These are phyloP conservation scores for Moniliophthora roreri DNA, from an alignment of 1,284 basidiomycete genomes.

Conservation along the genomic window DNA sequence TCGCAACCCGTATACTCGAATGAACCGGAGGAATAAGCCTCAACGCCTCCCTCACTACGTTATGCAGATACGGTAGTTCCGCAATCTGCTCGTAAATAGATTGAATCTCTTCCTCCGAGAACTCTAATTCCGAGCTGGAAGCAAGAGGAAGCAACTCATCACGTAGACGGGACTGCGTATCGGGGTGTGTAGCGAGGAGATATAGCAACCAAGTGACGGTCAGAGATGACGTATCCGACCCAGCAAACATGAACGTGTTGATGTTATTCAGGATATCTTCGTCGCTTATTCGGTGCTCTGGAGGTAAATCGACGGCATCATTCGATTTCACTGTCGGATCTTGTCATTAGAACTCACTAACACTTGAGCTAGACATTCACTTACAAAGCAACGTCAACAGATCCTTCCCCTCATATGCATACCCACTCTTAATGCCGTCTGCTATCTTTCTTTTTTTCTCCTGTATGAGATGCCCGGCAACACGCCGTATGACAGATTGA, in stretches of 20 bases:
- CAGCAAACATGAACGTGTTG: slow-evolving; percentile 86
- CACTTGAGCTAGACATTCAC: slow-evolving; percentile 24
- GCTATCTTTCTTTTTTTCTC: slow-evolving; percentile 69
- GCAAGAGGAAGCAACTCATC: slow-evolving; percentile 53
- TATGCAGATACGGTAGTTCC: slow-evolving; percentile 71
- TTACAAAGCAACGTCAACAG: slow-evolving; percentile 64
- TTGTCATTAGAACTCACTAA: slow-evolving; percentile 6
- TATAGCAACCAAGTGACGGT: slow-evolving; percentile 76
- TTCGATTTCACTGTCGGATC: slow-evolving; percentile 68
- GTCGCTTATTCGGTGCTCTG: slow-evolving; percentile 75
- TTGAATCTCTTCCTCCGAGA: slow-evolving; percentile 58
- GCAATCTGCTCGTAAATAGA: slow-evolving; percentile 59
- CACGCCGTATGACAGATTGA: slow-evolving; percentile 59
- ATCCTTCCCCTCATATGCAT: slow-evolving; percentile 56
- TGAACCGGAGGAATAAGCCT: slow-evolving; percentile 80
- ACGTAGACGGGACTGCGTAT: slow-evolving; percentile 64
- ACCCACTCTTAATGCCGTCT: slow-evolving; percentile 51
- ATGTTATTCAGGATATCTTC: slow-evolving; percentile 80
- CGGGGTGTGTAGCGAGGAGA: slow-evolving; percentile 64
- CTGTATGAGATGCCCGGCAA: slow-evolving; percentile 68
- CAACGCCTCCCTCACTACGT: slow-evolving; percentile 72
- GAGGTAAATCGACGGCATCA: slow-evolving; percentile 56
- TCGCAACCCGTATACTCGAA: slow-evolving; percentile 74
- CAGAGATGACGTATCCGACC: slow-evolving; percentile 81
- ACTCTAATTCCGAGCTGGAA: slow-evolving; percentile 27